Evolutionary conservation across 2,329 filamentous ascomycete species (phyloP), one percentile per base, ranked within the genome.

Genomic region (Ilyonectria robusta): DNA sequence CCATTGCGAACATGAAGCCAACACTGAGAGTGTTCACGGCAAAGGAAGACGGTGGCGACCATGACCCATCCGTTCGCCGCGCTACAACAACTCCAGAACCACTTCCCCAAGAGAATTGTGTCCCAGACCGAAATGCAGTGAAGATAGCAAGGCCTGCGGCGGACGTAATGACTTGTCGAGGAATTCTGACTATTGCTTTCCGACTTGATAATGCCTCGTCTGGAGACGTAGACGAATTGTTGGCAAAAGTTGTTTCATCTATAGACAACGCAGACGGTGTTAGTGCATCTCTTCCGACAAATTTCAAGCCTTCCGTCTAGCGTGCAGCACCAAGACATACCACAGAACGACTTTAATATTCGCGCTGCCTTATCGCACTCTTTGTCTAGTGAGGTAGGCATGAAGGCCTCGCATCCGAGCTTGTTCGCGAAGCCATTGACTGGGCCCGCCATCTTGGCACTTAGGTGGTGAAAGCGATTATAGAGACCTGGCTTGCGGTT

Each of bases 41-140:
- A 75, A 94, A 92, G 31, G 91, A 91, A 0, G 89, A 92, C 0
- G 92, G 92, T 4, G 91, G 89, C 60, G 89, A 92, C 92, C 91
- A 94, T 3, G 79, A 80, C 2, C 87, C 87, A 72, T 89, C 86
- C 4, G 81, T 79, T 60, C 84, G 82, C 19, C 86, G 84, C 7
- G 82, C 84, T 47, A 89, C 78, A 7, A 90, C 80, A 11, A 89
- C 76, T 35, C 88, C 87, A 6, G 85, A 86, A 13, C 88, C 88
- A 11, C 86, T 85, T 0, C 86, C 85, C n/a, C 87, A 87, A 8
- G 85, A 86, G 29, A 88, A 77, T 81, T 87, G 88, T n/a, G 89
- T 79, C 2, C 86, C 87, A 2, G 85, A 85, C 37, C 87, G 85
- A 83, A 89, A 87, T 1, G 84, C 87, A 3, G 87, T 89, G 81